These are phyloP conservation scores for Wickerhamomyces queroliae DNA, from an alignment of 805 yeast species.

Conservation along the genomic window DNA sequence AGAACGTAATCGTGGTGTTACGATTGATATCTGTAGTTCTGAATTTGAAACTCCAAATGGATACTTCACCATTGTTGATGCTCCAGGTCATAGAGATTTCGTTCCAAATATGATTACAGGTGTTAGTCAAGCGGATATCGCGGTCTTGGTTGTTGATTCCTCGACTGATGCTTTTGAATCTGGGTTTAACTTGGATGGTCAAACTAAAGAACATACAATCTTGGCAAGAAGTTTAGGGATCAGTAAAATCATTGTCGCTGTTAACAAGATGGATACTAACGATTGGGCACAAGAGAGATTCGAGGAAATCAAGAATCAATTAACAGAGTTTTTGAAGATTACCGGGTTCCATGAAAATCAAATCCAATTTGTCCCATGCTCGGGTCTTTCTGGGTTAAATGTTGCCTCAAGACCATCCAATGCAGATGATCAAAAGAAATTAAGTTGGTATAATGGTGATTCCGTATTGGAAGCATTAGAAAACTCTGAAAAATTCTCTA, in stretches of 20 bases:
- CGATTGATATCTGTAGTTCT: slow-evolving; percentile 91
- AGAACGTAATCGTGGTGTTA: slow-evolving; percentile 96
- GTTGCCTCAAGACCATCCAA: slow-evolving; percentile 78
- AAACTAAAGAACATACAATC: slow-evolving; percentile 92
- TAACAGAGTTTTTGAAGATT: slow-evolving; percentile 76
- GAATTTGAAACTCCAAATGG: slow-evolving; percentile 89
- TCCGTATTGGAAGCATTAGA: slow-evolving; percentile 83
- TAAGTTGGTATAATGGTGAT: slow-evolving; percentile 52
- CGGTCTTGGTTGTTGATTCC: slow-evolving; percentile 85
- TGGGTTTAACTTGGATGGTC: slow-evolving; percentile 92
- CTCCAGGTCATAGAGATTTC: slow-evolving; percentile 96
- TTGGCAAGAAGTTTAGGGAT: slow-evolving; percentile 89
- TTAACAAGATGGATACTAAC: slow-evolving; percentile 94
- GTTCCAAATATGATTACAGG: slow-evolving; percentile 95
- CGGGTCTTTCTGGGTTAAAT: slow-evolving; percentile 92
- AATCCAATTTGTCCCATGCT: slow-evolving; percentile 84
- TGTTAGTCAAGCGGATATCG: slow-evolving; percentile 92
- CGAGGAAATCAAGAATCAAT: slow-evolving; percentile 72
- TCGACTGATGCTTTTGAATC: slow-evolving; percentile 95
- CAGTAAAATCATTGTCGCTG: slow-evolving; percentile 79
- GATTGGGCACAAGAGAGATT: slow-evolving; percentile 81
- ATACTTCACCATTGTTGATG: slow-evolving; percentile 88
- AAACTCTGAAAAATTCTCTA: slow-evolving; percentile 71
- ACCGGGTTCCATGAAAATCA: slow-evolving; percentile 81
- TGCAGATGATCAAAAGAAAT: slow-evolving; percentile 41